These are phyloP conservation scores for Botrytis elliptica DNA, from an alignment of 2,329 filamentous ascomycete genomes.

Conservation along the genomic window DNA sequence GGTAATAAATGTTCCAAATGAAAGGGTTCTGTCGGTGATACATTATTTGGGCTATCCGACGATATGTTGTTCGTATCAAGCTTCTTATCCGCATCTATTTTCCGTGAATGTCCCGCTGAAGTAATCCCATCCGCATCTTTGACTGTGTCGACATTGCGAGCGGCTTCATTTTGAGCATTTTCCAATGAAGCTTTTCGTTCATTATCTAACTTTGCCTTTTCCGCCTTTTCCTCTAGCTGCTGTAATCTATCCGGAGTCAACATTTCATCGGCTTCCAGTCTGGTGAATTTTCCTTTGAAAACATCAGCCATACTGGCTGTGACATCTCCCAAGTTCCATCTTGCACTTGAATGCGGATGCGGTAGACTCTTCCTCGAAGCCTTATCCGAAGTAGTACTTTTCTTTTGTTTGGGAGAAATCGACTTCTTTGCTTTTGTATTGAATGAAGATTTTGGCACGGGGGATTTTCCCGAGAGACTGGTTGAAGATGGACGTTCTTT, in stretches of 20 bases:
- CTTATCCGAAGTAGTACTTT: slow-evolving; percentile 25
- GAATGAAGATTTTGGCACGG: slow-evolving; percentile 38
- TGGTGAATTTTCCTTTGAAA: slow-evolving; percentile 54
- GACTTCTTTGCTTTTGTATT: slow-evolving; percentile 45
- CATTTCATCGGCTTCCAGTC: slow-evolving; percentile 58
- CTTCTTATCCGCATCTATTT: background rate
- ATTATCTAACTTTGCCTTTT: slow-evolving; percentile 24
- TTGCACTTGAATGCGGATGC: slow-evolving; percentile 37
- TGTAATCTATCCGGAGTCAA: slow-evolving; percentile 53
- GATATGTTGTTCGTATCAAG: background rate
- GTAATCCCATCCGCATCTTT: background rate
- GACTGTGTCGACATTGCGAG: background rate
- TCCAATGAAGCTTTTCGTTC: slow-evolving; percentile 29
- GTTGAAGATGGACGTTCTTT: slow-evolving; percentile 23
- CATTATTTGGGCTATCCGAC: slow-evolving; percentile 36
- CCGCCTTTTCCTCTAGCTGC: slow-evolving; percentile 34
- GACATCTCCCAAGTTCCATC: slow-evolving; percentile 55
- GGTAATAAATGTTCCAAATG: slow-evolving; percentile 49
- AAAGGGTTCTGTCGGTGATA: slow-evolving; percentile 50
- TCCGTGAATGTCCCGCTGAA: background rate
- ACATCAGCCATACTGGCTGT: slow-evolving; percentile 58
- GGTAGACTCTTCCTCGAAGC: slow-evolving; percentile 19
- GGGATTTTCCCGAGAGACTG: slow-evolving; percentile 30
- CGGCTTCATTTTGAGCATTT: slow-evolving; percentile 21
- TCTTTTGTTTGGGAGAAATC: slow-evolving; percentile 37